Evolutionary conservation across 352 stramenopile genomes (phyloP).

Genomic region (Lagenidium sp.): DNA sequence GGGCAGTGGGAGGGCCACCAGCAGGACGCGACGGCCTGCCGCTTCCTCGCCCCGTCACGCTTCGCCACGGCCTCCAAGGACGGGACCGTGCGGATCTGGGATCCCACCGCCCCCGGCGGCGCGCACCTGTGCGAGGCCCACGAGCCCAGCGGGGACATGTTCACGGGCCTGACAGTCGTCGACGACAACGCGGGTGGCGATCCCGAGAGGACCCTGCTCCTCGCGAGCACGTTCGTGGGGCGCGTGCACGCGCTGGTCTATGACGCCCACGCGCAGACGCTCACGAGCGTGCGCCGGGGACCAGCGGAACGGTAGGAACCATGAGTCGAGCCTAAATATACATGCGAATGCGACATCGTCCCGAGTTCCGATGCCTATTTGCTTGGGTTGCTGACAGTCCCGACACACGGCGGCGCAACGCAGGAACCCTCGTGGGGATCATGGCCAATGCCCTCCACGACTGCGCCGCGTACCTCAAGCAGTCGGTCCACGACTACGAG

Average conservation of each 20-base stretch:
- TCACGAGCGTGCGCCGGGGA: conserved; percentile 1
- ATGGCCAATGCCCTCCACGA: no score
- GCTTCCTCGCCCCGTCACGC: conserved; percentile 26
- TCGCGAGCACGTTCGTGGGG: conserved; percentile 51
- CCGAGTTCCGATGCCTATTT: no score
- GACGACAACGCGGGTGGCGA: conserved; percentile 19
- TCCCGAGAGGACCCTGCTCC: no score
- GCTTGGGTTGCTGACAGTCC: no score
- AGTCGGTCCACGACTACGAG: conserved; percentile 51
- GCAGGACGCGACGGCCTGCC: conserved; percentile 70
- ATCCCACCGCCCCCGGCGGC: conserved; percentile 15
- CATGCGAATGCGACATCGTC: no score
- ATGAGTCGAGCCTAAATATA: no score
- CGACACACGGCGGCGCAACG: no score
- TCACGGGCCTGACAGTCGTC: conserved; percentile 59
- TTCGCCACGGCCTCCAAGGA: conserved; percentile 61
- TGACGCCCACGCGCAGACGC: conserved; percentile 6
- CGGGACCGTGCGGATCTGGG: conserved; percentile 67
- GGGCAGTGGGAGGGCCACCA: conserved; percentile 52
- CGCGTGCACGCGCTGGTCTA: conserved; percentile 36
- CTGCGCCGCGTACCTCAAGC: conserved; percentile 34
- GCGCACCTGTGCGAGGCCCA: conserved; percentile 30
- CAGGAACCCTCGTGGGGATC: no score
- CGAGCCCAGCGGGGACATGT: conserved; percentile 40
- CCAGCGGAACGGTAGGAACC: no score